phyloP scores from a whole-genome alignment of 257 asterid genomes.

The Solanum chaucha region DNA sequence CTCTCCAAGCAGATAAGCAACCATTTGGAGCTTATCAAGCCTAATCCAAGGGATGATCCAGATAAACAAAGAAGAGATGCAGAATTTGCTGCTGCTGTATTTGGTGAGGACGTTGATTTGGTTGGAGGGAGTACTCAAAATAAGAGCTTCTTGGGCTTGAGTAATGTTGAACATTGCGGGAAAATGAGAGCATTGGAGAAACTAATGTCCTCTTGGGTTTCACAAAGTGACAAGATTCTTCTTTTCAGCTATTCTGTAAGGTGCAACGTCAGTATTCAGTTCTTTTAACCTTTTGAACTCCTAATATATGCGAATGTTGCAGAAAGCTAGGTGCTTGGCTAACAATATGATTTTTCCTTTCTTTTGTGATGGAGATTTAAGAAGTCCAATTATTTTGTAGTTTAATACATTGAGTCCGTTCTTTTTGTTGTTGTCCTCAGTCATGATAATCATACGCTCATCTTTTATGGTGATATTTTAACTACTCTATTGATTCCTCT shows the following conservation, averaged over 20 bases:
- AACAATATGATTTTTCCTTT: background rate
- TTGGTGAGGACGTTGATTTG: conserved; percentile 54
- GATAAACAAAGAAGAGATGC: conserved; percentile 82
- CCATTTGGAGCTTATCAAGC: conserved; percentile 95
- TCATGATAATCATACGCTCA: background rate
- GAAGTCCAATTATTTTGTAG: background rate
- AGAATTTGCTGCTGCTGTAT: conserved; percentile 65
- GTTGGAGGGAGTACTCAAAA: conserved; percentile 63
- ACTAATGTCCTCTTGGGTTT: conserved; percentile 71
- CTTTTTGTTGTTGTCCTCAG: background rate
- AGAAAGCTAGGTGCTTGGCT: background rate
- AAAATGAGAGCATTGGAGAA: conserved; percentile 93
- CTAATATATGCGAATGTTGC: background rate
- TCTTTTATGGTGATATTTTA: background rate
- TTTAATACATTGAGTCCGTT: background rate
- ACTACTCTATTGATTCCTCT: background rate
- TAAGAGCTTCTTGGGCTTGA: conserved; percentile 85
- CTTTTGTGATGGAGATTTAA: background rate
- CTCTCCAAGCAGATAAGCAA: conserved; percentile 55
- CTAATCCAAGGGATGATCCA: conserved; percentile 72
- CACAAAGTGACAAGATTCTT: conserved; percentile 80
- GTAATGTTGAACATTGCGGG: conserved; percentile 82
- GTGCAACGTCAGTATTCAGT: conserved; percentile 15
- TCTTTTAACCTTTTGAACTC: background rate
- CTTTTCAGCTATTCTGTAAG: conserved; percentile 96